Conservation (phyloP, 306 rosid species). For the Quercus wislizeni region DNA sequence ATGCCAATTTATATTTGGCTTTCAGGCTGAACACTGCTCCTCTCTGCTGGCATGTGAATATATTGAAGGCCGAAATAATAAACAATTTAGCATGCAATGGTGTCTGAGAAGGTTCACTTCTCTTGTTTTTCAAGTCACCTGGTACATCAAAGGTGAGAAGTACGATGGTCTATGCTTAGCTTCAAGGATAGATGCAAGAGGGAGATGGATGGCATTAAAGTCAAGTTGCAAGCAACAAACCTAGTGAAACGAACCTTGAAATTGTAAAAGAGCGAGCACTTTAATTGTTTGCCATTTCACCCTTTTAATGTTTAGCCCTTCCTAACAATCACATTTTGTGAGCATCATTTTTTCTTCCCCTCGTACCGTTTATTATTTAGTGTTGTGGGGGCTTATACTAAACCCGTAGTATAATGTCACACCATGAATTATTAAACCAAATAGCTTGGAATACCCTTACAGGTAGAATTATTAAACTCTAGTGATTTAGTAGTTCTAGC, state of each 20-base stretch:
- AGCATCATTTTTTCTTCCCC: background rate
- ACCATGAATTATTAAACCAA: background rate
- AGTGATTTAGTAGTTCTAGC: too few species aligned
- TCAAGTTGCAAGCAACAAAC: slow-evolving; percentile 59
- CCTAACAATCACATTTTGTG: background rate
- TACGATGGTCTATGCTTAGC: slow-evolving; percentile 69
- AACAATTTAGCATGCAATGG: background rate
- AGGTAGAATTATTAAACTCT: too few species aligned
- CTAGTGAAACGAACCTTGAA: too few species aligned
- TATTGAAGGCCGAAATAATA: background rate
- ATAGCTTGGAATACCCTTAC: too few species aligned
- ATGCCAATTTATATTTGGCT: background rate
- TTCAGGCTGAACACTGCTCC: background rate
- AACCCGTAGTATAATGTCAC: slow-evolving; percentile 12
- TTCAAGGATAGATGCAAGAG: slow-evolving; percentile 75
- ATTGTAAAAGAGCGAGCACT: too few species aligned
- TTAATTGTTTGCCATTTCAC: background rate
- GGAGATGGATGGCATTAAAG: slow-evolving; percentile 68
- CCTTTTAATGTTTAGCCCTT: background rate
- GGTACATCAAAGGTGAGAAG: slow-evolving; percentile 56
- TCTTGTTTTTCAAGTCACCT: slow-evolving; percentile 36
- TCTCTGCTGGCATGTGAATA: background rate
- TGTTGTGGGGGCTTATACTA: slow-evolving; percentile 18
- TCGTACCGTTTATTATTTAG: background rate
- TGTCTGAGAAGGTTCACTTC: background rate